phyloP scores from a whole-genome alignment of 352 stramenopile genomes.

The Phytophthora fragariaefolia region DNA sequence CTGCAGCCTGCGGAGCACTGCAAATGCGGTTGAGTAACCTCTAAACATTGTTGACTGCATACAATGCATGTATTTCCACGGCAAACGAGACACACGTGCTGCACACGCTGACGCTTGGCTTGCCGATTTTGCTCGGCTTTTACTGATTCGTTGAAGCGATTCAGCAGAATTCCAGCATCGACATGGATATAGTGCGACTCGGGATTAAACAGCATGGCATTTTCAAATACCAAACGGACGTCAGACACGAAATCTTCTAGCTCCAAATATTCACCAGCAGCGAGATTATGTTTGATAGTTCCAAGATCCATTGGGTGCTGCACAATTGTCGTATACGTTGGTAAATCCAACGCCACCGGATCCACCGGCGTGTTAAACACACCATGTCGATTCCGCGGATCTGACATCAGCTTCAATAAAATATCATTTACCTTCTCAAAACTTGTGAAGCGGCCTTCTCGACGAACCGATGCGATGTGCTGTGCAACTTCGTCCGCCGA shows the following conservation, averaged over 20 bases:
- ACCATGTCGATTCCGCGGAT: constrained; percentile 73
- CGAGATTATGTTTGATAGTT: constrained; percentile 87
- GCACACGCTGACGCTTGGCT: constrained; percentile 49
- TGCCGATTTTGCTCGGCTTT: constrained; percentile 48
- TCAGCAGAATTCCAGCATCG: constrained; percentile 64
- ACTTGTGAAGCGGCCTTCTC: constrained; percentile 63
- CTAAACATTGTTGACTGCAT: constrained; percentile 76
- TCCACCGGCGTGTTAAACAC: constrained; percentile 85
- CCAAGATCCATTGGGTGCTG: constrained; percentile 92
- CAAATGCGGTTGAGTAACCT: constrained; percentile 64
- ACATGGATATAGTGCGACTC: constrained; percentile 80
- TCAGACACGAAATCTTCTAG: constrained; percentile 84
- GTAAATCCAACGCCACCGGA: constrained; percentile 66
- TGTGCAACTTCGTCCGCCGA: constrained; percentile 57
- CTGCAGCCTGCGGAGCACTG: constrained; percentile 80
- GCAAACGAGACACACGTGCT: constrained; percentile 68
- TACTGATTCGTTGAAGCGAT: constrained; percentile 71
- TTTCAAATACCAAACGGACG: constrained; percentile 90
- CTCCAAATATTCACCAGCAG: constrained; percentile 83
- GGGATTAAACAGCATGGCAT: constrained; percentile 90
- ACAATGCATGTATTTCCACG: constrained; percentile 74
- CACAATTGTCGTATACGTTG: constrained; percentile 75
- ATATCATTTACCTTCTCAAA: constrained; percentile 75
- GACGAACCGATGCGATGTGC: constrained; percentile 73
- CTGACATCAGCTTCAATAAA: constrained; percentile 74